Evolutionary conservation across 768 basidiomycete species (phyloP).

Genomic region (Wakefieldia striispora): DNA sequence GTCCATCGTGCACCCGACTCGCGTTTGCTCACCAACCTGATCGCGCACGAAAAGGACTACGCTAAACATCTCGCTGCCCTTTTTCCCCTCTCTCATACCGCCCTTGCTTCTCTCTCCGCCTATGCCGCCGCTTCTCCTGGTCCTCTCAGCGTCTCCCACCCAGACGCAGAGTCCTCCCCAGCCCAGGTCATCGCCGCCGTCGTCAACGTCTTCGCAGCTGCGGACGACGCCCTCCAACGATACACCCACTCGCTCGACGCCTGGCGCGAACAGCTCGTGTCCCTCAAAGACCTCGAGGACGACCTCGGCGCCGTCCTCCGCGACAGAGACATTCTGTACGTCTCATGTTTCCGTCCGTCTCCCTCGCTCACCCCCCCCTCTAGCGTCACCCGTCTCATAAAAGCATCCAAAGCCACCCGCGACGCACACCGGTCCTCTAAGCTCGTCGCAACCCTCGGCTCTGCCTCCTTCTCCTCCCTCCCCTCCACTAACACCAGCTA

Average conservation of each 20-base stretch:
- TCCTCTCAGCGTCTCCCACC: too few species aligned
- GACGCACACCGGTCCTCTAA: slow-evolving; percentile 36
- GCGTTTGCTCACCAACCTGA: slow-evolving; percentile 65
- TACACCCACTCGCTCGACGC: slow-evolving; percentile 62
- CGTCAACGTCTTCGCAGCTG: slow-evolving; percentile 55
- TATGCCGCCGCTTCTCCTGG: slow-evolving; percentile 64
- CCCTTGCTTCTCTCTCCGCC: slow-evolving; percentile 65
- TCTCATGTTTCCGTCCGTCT: slow-evolving; percentile 9
- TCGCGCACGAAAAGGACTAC: slow-evolving; percentile 71
- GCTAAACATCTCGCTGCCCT: slow-evolving; percentile 56
- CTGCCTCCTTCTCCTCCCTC: slow-evolving; percentile 45
- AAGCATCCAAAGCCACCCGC: slow-evolving; percentile 60
- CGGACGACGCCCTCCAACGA: slow-evolving; percentile 64
- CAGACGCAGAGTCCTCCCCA: slow-evolving; percentile 15
- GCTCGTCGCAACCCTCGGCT: slow-evolving; percentile 28
- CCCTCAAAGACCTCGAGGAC: slow-evolving; percentile 66
- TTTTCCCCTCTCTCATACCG: slow-evolving; percentile 56
- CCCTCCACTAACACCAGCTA: slow-evolving; percentile 28
- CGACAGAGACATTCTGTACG: slow-evolving; percentile 82
- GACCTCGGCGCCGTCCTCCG: slow-evolving; percentile 62
- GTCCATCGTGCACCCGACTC: slow-evolving; percentile 74
- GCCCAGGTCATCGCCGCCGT: slow-evolving; percentile 37
- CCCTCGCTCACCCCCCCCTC: not conserved
- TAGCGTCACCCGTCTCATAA: slow-evolving; percentile 78
- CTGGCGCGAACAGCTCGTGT: slow-evolving; percentile 61